Evolutionary conservation across 2,329 filamentous ascomycete species (phyloP), one percentile per base, ranked within the genome.

Genomic region (Beauveria varroae): DNA sequence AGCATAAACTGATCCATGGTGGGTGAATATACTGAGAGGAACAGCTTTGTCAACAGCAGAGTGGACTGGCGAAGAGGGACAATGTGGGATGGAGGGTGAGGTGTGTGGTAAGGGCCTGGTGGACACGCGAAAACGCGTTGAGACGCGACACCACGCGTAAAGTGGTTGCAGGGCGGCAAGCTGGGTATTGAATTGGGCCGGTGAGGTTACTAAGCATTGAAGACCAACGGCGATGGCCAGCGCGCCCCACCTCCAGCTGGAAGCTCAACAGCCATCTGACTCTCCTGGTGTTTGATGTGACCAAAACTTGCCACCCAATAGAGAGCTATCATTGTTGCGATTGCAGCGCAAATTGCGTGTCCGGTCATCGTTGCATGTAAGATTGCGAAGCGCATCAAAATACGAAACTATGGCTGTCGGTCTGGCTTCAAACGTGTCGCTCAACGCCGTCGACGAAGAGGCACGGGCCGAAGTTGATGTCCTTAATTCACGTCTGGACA

Each of bases 401-500:
- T n/a, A 41, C 41, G 20, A 9, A 50, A 30, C 37, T 65, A 85
- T 85, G 82, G 79, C 81, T 62, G 78, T 83, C 65, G 81, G 81
- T 63, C 66, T 81, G 57, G 71, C 70, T 64, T 76, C 72, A 59
- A 60, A 47, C 43, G 73, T 71, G 64, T 76, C 78, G 60, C 79
- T 82, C 68, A 70, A 71, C 50, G 79, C 81, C 37, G 76, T 81
- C 57, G 86, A 89, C 68, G 86, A 89, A 71, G 86, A 89, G 74
- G 84, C 86, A 50, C 79, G 85, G 62, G 86, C 86, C 51, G 86
- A 89, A 72, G 86, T 89, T 60, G 86, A 89, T 66, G 86, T 89
- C 34, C 78, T 89, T 53, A 88, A 87, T 67, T 88, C 86, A 59
- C 81, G 86, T 44, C 85, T 98, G 64, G 91, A 96, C 68, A 98